A percentile compares a stretch with the other conserved stretches of the same genome.
Conservation (phyloP, 352 stramenopile genomes). For the Phytophthora vignae region DNA sequence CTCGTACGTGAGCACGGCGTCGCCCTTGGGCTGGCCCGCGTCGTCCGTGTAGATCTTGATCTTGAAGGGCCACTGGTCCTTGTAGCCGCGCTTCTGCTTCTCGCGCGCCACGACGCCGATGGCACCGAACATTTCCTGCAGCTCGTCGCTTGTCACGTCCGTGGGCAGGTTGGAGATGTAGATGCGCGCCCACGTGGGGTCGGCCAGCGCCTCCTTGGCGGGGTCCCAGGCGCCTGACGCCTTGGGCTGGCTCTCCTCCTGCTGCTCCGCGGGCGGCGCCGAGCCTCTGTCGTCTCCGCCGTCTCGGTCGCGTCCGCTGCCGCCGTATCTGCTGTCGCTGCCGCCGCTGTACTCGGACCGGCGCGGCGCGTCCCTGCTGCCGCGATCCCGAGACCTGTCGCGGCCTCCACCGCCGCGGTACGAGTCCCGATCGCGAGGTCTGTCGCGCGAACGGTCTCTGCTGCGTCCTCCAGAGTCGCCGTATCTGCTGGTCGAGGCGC, state of each 20-base stretch:
- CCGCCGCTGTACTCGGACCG: constrained; percentile 33
- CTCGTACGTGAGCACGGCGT: constrained; percentile 88
- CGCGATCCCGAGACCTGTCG: constrained; percentile 40
- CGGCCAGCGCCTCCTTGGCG: constrained; percentile 79
- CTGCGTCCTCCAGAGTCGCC: constrained; percentile 24
- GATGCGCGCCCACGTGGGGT: constrained; percentile 85
- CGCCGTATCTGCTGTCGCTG: constrained; percentile 11
- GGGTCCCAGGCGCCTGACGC: constrained; percentile 70
- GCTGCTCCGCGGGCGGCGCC: constrained; percentile 2
- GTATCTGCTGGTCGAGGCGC: constrained; percentile 38
- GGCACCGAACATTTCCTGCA: constrained; percentile 88
- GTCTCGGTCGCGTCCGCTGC: constrained; percentile 26
- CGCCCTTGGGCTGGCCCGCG: constrained; percentile 74
- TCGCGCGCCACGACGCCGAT: constrained; percentile 84
- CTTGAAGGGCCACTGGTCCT: constrained; percentile 92
- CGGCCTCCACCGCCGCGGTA: constrained; percentile 38
- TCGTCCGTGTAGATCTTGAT: constrained; percentile 91
- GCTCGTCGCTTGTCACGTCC: constrained; percentile 79
- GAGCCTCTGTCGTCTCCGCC: constrained; percentile 41
- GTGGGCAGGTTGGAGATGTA: constrained; percentile 88
- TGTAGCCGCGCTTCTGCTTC: constrained; percentile 90
- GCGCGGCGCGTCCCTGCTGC: constrained; percentile 46
- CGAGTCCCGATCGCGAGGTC: constrained; percentile 43
- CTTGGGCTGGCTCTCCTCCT: constrained; percentile 41
- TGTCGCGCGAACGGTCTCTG: constrained; percentile 34